Evolutionary conservation across 495 filamentous ascomycete species (phyloP).

Genomic region (Podospora comata): DNA sequence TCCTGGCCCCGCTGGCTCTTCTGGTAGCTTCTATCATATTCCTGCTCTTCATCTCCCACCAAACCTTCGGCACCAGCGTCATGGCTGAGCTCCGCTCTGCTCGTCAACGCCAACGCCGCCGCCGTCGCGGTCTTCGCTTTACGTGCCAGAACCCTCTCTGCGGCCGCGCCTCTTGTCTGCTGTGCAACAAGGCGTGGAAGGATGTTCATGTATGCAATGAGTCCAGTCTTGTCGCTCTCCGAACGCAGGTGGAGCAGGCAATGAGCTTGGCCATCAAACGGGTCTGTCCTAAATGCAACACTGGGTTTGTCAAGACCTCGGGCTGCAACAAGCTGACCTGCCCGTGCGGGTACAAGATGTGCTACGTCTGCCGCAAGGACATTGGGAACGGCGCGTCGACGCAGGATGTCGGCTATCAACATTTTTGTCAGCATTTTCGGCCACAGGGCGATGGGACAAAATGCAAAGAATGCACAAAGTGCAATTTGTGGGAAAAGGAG

Average conservation of each 20-base stretch:
- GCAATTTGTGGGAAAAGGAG: slow-evolving; percentile 85
- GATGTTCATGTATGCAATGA: slow-evolving; percentile 80
- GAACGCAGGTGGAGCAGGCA: slow-evolving; percentile 83
- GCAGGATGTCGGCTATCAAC: slow-evolving; percentile 63
- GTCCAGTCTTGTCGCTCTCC: slow-evolving; percentile 74
- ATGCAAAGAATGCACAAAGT: slow-evolving; percentile 60
- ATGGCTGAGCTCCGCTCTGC: slow-evolving; percentile 49
- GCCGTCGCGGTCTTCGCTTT: slow-evolving; percentile 68
- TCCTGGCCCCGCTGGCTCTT: slow-evolving; percentile 49
- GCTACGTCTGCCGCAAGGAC: slow-evolving; percentile 77
- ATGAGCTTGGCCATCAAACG: slow-evolving; percentile 93
- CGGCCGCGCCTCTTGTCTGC: slow-evolving; percentile 68
- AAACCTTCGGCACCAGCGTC: slow-evolving; percentile 36
- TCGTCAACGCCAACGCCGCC: slow-evolving; percentile 57
- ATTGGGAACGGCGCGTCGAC: slow-evolving; percentile 44
- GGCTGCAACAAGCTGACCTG: slow-evolving; percentile 98
- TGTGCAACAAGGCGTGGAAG: slow-evolving; percentile 61
- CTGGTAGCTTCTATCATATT: slow-evolving; percentile 30
- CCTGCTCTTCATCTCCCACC: slow-evolving; percentile 39
- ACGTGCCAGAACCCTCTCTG: slow-evolving; percentile 67
- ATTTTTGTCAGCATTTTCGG: slow-evolving; percentile 97
- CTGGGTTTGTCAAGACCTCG: slow-evolving; percentile 84
- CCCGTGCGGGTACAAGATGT: slow-evolving; percentile 97
- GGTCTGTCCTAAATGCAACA: slow-evolving; percentile 84
- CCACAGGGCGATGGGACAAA: slow-evolving; percentile 59